Base-by-base conservation (phyloP, 139 green algal species). In the Coelastrella sp. region DNA sequence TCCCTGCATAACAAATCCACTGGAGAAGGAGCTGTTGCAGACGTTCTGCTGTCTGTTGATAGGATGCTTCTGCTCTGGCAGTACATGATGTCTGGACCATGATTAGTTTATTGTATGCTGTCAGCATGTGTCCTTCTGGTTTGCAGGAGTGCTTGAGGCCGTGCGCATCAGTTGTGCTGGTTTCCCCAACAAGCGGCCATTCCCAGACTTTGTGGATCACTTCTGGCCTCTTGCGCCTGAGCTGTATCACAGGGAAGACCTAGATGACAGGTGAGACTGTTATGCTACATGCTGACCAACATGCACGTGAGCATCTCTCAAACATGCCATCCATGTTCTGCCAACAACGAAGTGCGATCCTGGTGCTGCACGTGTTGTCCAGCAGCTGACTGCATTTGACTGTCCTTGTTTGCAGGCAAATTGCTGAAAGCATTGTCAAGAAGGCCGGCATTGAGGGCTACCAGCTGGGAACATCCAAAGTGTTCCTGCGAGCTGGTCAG, bases 161-260 rank as follows among this genome's bases (percentile, higher is more conserved):
- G 95, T 99, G 64, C 94, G 98, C 89, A 99, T 99, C 91, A 94
- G 86, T 75, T 99, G 95, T 79, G 98, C 98, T 2, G 80, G 80
- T 37, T 86, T 80, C 80, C 80, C 80, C 80, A 79, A 43, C 80
- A 79, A 80, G 48, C 67, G 80, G 80, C 66, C 66, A 13, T 86
- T 86, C 48, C 34, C 34, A 9, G 80, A 86, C 48, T 86, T 86
- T 80, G 80, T 86, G 48, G 80, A 86, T 48, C 66, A 79, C 50
- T 86, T 86, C 80, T 86, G 80, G 80, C 35, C 80, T 9, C 80
- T 86, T 66, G 80, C 80, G n/a, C 80, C 80, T 27, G 66, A 86
- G 50, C 80, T 86, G 32, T 86, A 85, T 53, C 79, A 85, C 48
- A 53, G n/a, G 23, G 23, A 34, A 23, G 79, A 85, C 21, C 34